Base-by-base conservation (phyloP, 1,284 basidiomycete species). In the Sporisorium graminicola region DNA sequence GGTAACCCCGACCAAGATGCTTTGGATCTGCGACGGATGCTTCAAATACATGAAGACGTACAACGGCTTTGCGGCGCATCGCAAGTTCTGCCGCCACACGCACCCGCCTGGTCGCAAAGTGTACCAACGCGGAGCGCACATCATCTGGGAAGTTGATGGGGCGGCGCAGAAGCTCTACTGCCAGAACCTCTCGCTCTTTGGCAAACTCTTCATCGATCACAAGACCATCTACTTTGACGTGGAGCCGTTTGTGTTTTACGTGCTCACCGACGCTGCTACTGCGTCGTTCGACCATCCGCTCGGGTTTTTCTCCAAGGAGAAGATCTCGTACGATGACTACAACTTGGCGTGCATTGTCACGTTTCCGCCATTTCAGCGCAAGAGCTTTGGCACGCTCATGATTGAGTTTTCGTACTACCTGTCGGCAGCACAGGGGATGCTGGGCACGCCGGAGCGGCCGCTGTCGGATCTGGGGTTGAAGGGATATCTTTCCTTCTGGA, bases 401-500 rank as follows among this genome's bases (percentile, higher is more conserved):
- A 98, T 99, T 82, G 96, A 99, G 87, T 98, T 98, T 88, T 98
- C 95, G 85, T 98, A 99, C 85, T 94, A 95, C 82, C 88, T 98
- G 7, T 97, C 94, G 5, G 89, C 91, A 50, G 89, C 90, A 49
- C 88, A 89, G n/a, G 90, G 90, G 1, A 91, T 91, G 75, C 88
- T 93, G 2, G 96, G 96, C 8, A 96, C 95, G 4, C 96, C 97
- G 0, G 96, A 99, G 87, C 90, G 96, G 6, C 96, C 96, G 0
- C 88, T 99, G 0, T 98, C 95, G 0, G 94, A 95, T 76, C 90
- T 98, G 13, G 96, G 97, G 3, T 88, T 95, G 16, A 90, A 93
- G 66, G 93, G 94, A 64, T 99, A 98, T 86, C 89, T 95, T 35
- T 90, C 94, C 5, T 97, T 92, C 85, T 99, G 97, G 96, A 90